Evolutionary conservation across 345 rosid genomes (phyloP).

Genomic region (Pelargonium nanum): DNA sequence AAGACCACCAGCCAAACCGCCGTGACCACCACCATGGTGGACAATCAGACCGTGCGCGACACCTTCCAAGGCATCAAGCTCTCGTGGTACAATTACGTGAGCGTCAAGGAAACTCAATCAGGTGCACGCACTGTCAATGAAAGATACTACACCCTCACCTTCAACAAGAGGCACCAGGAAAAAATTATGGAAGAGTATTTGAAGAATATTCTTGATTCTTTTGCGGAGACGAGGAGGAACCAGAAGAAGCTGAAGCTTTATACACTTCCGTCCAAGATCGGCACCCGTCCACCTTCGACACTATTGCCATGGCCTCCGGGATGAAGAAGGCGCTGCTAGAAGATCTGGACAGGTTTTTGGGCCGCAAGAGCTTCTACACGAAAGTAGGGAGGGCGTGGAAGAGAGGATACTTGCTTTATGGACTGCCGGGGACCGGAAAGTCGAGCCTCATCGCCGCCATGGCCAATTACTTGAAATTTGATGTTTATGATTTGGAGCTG

Average conservation of each 20-base stretch:
- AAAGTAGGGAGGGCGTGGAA: constrained; percentile 78
- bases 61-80: too few species aligned
- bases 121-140: too few species aligned
- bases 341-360: constrained; percentile 49
- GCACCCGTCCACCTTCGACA: constrained; percentile 67
- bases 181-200: too few species aligned
- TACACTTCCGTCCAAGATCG: constrained; percentile 16
- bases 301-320: constrained; percentile 43
- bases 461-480: constrained; percentile 66
- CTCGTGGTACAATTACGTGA: too few species aligned
- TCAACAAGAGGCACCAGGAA: constrained; percentile 41
- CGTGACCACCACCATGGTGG: too few species aligned
- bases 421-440: constrained; percentile 71
- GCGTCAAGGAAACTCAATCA: too few species aligned
- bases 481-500: constrained; percentile 56
- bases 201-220: too few species aligned
- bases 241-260: constrained; percentile 47
- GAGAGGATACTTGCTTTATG: constrained; percentile 63
- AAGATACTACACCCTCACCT: too few species aligned
- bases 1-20: too few species aligned
- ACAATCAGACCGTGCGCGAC: too few species aligned
- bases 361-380: constrained; percentile 42
- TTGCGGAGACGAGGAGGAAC: constrained; percentile 36
- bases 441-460: constrained; percentile 75
- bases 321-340: constrained; percentile 32